Conservation (phyloP, 2,329 filamentous ascomycete species). For the Venturia effusa region DNA sequence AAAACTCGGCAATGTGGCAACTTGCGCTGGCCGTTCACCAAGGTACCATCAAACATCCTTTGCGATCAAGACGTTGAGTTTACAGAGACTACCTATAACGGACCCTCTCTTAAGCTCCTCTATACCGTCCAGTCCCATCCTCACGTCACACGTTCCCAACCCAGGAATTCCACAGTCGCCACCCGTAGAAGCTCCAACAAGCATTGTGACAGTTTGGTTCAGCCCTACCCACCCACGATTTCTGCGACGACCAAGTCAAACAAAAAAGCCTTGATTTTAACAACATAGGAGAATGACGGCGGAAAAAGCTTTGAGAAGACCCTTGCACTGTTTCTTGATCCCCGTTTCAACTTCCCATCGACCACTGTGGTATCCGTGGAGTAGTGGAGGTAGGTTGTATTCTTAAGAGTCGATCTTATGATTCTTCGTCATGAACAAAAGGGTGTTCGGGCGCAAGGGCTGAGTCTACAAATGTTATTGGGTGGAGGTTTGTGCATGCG, state of each 20-base stretch:
- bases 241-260: neutral
- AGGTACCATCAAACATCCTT: neutral
- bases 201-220: neutral
- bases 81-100: neutral
- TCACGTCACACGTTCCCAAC: neutral
- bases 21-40: neutral
- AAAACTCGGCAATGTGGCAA: neutral
- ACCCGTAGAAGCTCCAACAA: neutral
- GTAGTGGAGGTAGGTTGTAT: neutral
- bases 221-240: neutral
- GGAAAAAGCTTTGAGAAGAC: neutral
- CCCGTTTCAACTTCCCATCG: neutral
- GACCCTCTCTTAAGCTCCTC: neutral
- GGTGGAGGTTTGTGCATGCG: no score
- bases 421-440: neutral
- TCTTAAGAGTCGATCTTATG: neutral
- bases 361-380: neutral
- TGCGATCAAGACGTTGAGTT: neutral
- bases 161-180: neutral
- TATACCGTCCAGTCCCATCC: neutral
- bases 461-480: no score
- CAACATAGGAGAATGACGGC: neutral
- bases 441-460: neutral
- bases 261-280: no score
- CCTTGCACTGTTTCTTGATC: no score